These are phyloP conservation scores for Massariosphaeria phaeospora DNA, from an alignment of 495 filamentous ascomycete species.

Conservation along the genomic window DNA sequence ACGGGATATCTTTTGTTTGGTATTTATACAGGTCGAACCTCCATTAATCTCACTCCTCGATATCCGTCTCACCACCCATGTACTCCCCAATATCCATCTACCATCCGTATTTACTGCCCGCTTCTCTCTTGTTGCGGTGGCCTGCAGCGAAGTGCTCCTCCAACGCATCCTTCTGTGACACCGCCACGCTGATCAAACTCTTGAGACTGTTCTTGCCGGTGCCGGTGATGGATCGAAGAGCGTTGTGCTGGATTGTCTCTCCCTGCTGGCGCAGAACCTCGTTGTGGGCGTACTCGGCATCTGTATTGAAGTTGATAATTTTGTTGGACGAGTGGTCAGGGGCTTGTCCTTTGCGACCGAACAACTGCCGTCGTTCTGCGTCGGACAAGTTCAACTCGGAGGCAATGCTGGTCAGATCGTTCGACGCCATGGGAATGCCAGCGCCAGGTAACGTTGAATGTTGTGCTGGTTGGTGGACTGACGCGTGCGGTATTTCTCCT, in stretches of 20 bases:
- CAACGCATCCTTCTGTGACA: constrained; percentile 71
- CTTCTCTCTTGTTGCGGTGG: constrained; percentile 68
- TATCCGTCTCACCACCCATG: no score
- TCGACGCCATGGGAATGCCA: constrained; percentile 21
- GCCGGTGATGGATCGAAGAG: constrained; percentile 69
- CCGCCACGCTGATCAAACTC: constrained; percentile 77
- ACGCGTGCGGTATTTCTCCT: no score
- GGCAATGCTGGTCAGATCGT: constrained; percentile 61
- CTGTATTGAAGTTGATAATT: constrained; percentile 78
- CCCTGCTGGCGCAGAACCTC: constrained; percentile 64
- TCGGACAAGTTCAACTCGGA: constrained; percentile 68
- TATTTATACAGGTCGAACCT: not conserved
- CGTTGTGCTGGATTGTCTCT: constrained; percentile 66
- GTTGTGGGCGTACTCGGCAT: constrained; percentile 78
- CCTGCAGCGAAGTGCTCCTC: constrained; percentile 83
- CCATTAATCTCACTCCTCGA: not conserved
- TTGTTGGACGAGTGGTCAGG: constrained; percentile 39
- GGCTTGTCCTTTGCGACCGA: constrained; percentile 56
- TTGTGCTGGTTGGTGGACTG: not conserved
- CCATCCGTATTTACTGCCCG: constrained; percentile 81
- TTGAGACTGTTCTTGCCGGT: constrained; percentile 83
- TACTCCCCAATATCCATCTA: no score
- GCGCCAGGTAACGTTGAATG: not conserved
- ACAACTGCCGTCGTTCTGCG: constrained; percentile 70
- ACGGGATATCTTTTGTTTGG: not conserved